A percentile compares a stretch with the other conserved stretches of the same genome.
These are phyloP conservation scores for Trichaptum fuscoviolaceum DNA, from an alignment of 768 basidiomycete species.

Conservation along the genomic window DNA sequence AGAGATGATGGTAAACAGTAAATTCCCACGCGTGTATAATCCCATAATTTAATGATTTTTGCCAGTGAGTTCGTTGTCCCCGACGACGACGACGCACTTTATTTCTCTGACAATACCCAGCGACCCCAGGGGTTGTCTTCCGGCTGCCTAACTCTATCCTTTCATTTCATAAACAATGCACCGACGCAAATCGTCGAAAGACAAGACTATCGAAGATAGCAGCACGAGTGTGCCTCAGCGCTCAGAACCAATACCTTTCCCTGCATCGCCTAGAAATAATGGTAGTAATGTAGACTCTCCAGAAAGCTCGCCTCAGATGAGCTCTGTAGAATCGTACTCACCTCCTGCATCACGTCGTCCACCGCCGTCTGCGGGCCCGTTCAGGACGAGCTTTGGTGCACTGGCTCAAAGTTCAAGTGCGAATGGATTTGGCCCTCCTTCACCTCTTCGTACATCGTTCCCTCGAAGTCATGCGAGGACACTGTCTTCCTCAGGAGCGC, in stretches of 20 bases:
- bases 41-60: no score
- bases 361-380: constrained; percentile 23
- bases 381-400: constrained; percentile 22
- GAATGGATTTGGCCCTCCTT: constrained; percentile 8
- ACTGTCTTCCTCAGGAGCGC: constrained; percentile 7
- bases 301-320: neutral
- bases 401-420: neutral
- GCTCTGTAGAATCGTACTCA: neutral
- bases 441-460: constrained; percentile 10
- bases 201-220: neutral
- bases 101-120: no score
- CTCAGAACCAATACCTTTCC: neutral
- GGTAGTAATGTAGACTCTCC: neutral
- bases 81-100: no score
- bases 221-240: no score
- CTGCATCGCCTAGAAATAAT: neutral
- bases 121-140: no score
- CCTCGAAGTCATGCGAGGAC: constrained; percentile 18
- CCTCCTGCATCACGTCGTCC: constrained; percentile 17
- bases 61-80: no score
- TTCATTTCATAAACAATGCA: neutral
- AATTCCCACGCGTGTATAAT: no score
- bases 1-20: no score
- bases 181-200: neutral
- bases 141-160: neutral